These are phyloP conservation scores for Globisporangium cystogenes DNA, from an alignment of 352 stramenopile genomes.

Conservation along the genomic window DNA sequence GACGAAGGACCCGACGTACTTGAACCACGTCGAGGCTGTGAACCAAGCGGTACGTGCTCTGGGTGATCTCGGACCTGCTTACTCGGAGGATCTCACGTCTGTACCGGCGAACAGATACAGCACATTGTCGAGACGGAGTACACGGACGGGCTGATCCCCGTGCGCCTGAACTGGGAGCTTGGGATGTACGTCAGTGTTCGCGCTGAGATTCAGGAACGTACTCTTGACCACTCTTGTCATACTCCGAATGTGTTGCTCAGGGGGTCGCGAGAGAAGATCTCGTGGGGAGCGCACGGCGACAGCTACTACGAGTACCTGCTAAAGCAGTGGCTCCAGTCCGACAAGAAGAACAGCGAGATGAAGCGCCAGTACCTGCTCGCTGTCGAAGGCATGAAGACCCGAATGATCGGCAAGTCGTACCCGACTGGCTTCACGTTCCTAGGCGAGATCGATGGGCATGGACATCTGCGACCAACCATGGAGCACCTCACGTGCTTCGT, in stretches of 20 bases:
- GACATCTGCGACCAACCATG: constrained; percentile 36
- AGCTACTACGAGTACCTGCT: constrained; percentile 79
- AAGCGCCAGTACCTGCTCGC: constrained; percentile 47
- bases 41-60: constrained; percentile 28
- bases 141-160: constrained; percentile 39
- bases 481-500: constrained; percentile 89
- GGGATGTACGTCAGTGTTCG: constrained; percentile 13
- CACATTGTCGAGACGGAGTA: constrained; percentile 22
- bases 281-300: constrained; percentile 54
- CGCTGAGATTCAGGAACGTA: too few relatives aligned
- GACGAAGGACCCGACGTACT: constrained; percentile 30
- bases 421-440: constrained; percentile 39
- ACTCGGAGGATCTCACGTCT: background rate
- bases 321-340: constrained; percentile 63
- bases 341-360: constrained; percentile 39
- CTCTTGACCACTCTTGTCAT: too few relatives aligned
- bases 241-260: background rate
- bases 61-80: background rate
- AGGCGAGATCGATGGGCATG: constrained; percentile 23
- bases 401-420: constrained; percentile 32
- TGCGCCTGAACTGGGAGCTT: constrained; percentile 25
- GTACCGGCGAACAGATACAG: constrained; percentile 16
- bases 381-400: constrained; percentile 37
- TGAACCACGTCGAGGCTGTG: constrained; percentile 27
- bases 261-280: constrained; percentile 20